phyloP scores from a whole-genome alignment of 108 stramenopile genomes.

The Thalassiosira profunda region DNA sequence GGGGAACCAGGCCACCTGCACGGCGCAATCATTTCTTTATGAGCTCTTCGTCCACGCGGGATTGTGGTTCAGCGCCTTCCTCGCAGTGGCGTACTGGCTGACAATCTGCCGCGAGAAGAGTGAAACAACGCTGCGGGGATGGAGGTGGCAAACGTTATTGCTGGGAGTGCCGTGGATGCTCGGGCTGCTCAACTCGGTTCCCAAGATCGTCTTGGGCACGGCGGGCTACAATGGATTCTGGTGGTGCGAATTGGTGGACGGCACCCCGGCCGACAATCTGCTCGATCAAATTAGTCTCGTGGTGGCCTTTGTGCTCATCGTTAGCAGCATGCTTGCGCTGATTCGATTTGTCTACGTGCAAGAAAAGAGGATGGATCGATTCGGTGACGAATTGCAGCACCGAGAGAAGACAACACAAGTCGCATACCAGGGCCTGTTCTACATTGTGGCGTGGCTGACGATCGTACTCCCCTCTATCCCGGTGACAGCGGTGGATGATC shows the following conservation, averaged over 20 bases:
- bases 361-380: no score
- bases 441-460: not conserved
- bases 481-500: no score
- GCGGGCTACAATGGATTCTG: no score
- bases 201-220: no score
- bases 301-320: no score
- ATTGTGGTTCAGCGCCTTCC: not conserved
- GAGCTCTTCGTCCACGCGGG: not conserved
- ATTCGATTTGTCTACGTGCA: no score
- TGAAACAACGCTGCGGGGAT: not conserved
- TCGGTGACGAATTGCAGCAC: not conserved
- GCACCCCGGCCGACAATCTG: no score
- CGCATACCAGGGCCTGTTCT: not conserved
- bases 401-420: conserved; percentile 7
- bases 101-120: not conserved
- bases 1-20: conserved; percentile 4
- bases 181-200: not conserved
- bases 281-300: no score
- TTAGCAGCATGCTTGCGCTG: no score
- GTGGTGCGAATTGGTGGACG: no score
- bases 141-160: not conserved
- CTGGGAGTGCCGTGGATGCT: not conserved
- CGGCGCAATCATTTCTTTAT: not conserved
- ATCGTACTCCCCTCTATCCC: no score
- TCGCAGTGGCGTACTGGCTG: conserved; percentile 7